Conservation (phyloP, 495 filamentous ascomycete genomes). For the Aspergillus saccharolyticus region DNA sequence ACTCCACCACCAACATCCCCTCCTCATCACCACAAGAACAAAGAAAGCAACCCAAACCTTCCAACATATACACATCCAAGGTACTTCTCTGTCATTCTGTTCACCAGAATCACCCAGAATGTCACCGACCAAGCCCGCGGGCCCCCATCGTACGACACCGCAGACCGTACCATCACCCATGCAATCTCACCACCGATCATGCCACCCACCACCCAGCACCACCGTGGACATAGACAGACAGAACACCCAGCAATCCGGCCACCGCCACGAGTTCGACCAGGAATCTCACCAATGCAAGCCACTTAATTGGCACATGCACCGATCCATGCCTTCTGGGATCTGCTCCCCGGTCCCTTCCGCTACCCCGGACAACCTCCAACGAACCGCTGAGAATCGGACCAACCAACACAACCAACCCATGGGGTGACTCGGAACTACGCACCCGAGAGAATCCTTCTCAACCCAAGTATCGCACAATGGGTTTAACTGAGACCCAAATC, state of each 20-base stretch:
- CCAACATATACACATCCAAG: neutral
- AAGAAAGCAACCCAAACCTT: too few relatives aligned
- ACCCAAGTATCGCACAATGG: too few relatives aligned
- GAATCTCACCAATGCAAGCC: neutral
- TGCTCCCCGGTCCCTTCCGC: too few relatives aligned
- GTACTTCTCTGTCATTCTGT: neutral
- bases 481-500: too few relatives aligned
- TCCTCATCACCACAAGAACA: too few relatives aligned
- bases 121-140: too few relatives aligned
- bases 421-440: too few relatives aligned
- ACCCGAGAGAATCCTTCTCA: too few relatives aligned
- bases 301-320: neutral
- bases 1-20: too few relatives aligned
- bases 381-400: too few relatives aligned
- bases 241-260: neutral
- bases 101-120: neutral
- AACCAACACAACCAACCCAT: neutral
- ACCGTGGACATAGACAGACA: neutral
- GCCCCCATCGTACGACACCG: neutral
- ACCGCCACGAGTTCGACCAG: too few relatives aligned
- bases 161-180: too few relatives aligned
- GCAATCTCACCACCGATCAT: neutral
- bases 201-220: neutral
- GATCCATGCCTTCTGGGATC: neutral
- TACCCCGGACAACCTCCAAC: constrained; percentile 4